These are phyloP conservation scores for Spergularia bocconei DNA, from an alignment of 148 eudicot genomes.

Conservation along the genomic window DNA sequence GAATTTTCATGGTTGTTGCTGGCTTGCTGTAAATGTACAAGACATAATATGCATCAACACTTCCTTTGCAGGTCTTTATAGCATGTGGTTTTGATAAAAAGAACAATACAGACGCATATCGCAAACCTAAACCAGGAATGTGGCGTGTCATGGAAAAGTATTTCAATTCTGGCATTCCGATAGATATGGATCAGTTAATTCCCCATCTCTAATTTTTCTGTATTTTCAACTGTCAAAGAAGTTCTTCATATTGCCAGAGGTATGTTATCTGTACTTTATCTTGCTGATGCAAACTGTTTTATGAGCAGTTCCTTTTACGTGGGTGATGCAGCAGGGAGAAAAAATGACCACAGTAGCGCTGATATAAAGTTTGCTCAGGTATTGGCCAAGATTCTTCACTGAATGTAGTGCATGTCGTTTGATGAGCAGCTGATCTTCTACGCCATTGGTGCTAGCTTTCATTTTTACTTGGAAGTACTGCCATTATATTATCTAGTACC, in stretches of 20 bases:
- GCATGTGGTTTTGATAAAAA: constrained; percentile 78
- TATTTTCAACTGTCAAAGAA: neutral
- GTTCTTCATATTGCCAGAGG: neutral
- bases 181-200: constrained; percentile 80
- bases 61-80: constrained; percentile 66
- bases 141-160: constrained; percentile 83
- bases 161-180: constrained; percentile 78
- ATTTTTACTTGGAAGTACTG: neutral
- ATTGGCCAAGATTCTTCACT: constrained; percentile 4
- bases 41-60: neutral
- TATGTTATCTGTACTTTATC: neutral
- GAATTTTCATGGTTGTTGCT: neutral
- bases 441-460: neutral
- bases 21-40: neutral
- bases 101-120: constrained; percentile 54
- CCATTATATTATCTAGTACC: neutral
- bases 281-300: constrained; percentile 10
- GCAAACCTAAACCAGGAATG: constrained; percentile 93
- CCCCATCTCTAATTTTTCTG: constrained; percentile 1
- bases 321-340: constrained; percentile 96
- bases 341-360: constrained; percentile 75
- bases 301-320: constrained; percentile 86
- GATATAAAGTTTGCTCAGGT: constrained; percentile 93
- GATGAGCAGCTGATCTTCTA: neutral
- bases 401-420: neutral